phyloP scores from a whole-genome alignment of 1,284 basidiomycete genomes.

The Ustilago lituana region DNA sequence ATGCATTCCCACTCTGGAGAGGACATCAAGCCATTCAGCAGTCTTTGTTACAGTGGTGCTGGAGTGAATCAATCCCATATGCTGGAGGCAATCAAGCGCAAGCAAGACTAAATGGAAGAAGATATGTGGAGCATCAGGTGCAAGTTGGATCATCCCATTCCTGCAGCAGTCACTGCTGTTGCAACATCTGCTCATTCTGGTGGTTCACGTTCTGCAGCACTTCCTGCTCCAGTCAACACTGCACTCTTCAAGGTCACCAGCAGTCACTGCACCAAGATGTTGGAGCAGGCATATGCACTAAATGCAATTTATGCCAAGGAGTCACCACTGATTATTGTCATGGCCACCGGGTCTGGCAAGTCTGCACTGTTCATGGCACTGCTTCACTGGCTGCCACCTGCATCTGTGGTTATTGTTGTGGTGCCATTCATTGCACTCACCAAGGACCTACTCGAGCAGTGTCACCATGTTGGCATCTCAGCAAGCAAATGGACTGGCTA shows the following conservation, averaged over 20 bases:
- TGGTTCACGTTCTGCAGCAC: neutral
- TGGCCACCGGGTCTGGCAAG: slow-evolving; percentile 8
- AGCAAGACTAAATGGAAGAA: neutral
- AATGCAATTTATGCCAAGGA: slow-evolving; percentile 1
- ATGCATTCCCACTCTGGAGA: neutral
- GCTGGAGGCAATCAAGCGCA: neutral
- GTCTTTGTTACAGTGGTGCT: neutral
- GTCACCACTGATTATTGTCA: slow-evolving; percentile 5
- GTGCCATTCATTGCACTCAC: slow-evolving; percentile 3
- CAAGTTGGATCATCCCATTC: slow-evolving; percentile 1
- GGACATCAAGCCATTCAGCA: neutral
- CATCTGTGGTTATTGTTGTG: neutral
- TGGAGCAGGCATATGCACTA: slow-evolving; percentile 2
- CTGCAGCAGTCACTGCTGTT: too few species aligned
- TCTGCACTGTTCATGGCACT: slow-evolving; percentile 8
- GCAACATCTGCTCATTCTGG: too few species aligned
- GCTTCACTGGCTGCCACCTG: neutral
- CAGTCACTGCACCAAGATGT: neutral
- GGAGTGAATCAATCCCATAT: neutral
- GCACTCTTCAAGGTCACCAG: slow-evolving; percentile 3
- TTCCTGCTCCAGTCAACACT: neutral
- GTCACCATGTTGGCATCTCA: neutral
- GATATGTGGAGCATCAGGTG: neutral
- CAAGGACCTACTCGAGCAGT: neutral
- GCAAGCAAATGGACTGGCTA: neutral